Base-by-base conservation (phyloP, 2,329 filamentous ascomycete species). In the Fusarium domesticum region DNA sequence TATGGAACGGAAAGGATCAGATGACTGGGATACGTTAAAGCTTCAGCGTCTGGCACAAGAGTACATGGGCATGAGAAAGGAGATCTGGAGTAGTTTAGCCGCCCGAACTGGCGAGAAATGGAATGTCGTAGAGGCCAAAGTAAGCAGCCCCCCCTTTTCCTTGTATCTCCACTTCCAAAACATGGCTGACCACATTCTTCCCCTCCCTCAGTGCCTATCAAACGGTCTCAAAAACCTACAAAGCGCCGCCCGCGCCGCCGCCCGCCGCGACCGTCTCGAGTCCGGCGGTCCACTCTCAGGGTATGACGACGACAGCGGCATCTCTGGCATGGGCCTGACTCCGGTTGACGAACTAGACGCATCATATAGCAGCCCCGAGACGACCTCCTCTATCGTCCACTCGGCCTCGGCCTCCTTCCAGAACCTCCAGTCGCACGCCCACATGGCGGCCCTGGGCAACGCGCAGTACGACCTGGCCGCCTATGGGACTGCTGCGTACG, bases 191-290 rank as follows among this genome's bases (percentile, higher is more conserved):
- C 3, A 10, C 19, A n/a, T n/a, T 2, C 40, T 54, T 25, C 30
- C 5, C n/a, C 8, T 12, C 1, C 15, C 15, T 15, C 54, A 92
- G 87, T 89, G 86, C 69, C 88, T 93, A 83, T 83, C 86, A 64
- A 87, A 86, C 61, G 88, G 89, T 28, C 73, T 92, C 58, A 92
- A 90, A 70, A 90, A 88, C 66, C 77, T 93, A 45, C 83, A 85
- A 63, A 81, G 83, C 57, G 80, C 82, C 40, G 77, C 83, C 53
- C 80, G 86, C 50, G 78, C 83, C 43, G 81, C 78, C 45, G 75
- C 79, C 46, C 80, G 83, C 53, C 83, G 83, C 59, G 83, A 83
- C 70, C 80, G 79, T 48, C 69, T 79, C 56, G 77, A 77, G 67
- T 69, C 59, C 47, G 61, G 61, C 52, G 62, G 57, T 43, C 48